phyloP scores from a whole-genome alignment of 768 basidiomycete genomes.

The Tremella yokohamensis region DNA sequence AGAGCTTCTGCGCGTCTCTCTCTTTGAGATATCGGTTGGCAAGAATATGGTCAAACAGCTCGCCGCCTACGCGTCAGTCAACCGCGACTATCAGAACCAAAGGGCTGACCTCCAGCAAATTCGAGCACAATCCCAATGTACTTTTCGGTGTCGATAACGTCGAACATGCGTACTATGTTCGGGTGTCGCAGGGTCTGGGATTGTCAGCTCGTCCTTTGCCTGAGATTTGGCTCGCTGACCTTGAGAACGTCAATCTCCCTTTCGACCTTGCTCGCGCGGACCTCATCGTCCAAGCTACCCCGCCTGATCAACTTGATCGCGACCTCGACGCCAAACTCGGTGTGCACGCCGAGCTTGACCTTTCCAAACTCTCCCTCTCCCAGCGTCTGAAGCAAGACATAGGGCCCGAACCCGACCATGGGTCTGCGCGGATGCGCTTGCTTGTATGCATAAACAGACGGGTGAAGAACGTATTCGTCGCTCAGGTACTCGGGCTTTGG shows the following conservation, averaged over 20 bases:
- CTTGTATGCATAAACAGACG: slow-evolving; percentile 50
- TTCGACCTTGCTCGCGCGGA: slow-evolving; percentile 90
- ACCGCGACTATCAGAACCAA: slow-evolving; percentile 69
- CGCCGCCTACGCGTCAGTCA: slow-evolving; percentile 58
- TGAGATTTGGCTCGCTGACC: too few relatives aligned
- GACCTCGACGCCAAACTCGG: slow-evolving; percentile 93
- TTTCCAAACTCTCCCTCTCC: slow-evolving; percentile 99
- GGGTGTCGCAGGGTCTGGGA: slow-evolving; percentile 85
- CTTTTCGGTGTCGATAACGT: slow-evolving; percentile 98
- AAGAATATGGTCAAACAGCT: slow-evolving; percentile 97
- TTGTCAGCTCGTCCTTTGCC: slow-evolving; percentile 14
- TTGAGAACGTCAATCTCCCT: slow-evolving; percentile 95
- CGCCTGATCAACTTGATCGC: slow-evolving; percentile 94
- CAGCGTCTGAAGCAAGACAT: slow-evolving; percentile 88
- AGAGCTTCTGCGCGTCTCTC: slow-evolving; percentile 88
- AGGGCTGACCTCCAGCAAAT: slow-evolving; percentile 76
- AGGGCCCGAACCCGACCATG: slow-evolving; percentile 73
- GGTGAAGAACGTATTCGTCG: slow-evolving; percentile 50
- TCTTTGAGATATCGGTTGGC: slow-evolving; percentile 95
- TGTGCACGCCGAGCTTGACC: slow-evolving; percentile 94
- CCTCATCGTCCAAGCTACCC: slow-evolving; percentile 75
- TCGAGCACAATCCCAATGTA: slow-evolving; percentile 99
- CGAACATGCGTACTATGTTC: slow-evolving; percentile 95
- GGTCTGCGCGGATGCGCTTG: slow-evolving; percentile 49
- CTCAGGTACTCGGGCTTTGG: slow-evolving; percentile 40